Percentiles rank a stretch among this genome's conserved stretches.
Conservation (phyloP, 2,329 filamentous ascomycete species). For the Purpureocillium takamizusanense region DNA sequence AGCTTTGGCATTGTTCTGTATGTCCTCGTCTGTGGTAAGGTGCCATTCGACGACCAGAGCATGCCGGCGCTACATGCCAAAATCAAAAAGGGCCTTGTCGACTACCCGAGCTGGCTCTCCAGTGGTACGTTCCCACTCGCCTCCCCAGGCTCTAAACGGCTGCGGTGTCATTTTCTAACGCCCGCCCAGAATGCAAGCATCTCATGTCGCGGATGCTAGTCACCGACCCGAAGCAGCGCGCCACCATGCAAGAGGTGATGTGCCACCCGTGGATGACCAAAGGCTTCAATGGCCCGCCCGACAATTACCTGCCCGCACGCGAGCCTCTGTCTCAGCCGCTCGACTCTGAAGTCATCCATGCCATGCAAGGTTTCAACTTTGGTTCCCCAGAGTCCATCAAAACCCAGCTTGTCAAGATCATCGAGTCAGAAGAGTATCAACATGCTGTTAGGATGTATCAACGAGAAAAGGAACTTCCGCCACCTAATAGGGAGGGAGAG, state of each 20-base stretch:
- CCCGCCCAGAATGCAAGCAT: slow-evolving; percentile 71
- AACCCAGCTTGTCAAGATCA: slow-evolving; percentile 70
- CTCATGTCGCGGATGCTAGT: slow-evolving; percentile 93
- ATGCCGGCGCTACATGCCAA: slow-evolving; percentile 98
- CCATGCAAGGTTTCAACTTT: slow-evolving; percentile 98
- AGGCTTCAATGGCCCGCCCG: slow-evolving; percentile 75
- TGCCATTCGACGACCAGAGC: slow-evolving; percentile 97
- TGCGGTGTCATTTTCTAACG: neutral
- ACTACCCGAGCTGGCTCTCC: slow-evolving; percentile 90
- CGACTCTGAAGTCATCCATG: slow-evolving; percentile 73
- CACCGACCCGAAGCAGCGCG: slow-evolving; percentile 81
- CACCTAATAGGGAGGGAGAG: slow-evolving; percentile 56
- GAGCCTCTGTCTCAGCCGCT: slow-evolving; percentile 81
- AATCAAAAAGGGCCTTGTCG: slow-evolving; percentile 93
- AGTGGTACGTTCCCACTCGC: slow-evolving; percentile 47
- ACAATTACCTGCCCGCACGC: slow-evolving; percentile 77
- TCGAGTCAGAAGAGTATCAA: slow-evolving; percentile 92
- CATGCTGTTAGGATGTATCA: slow-evolving; percentile 65
- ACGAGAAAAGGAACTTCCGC: slow-evolving; percentile 54
- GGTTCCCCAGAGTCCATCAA: slow-evolving; percentile 78
- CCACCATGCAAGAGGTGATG: slow-evolving; percentile 85
- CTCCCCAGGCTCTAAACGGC: neutral
- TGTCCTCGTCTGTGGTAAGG: slow-evolving; percentile 93
- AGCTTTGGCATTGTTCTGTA: slow-evolving; percentile 98
- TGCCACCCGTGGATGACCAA: slow-evolving; percentile 94